These are phyloP conservation scores for Solanum commersonii DNA, from an alignment of 257 asterid genomes.

Conservation along the genomic window DNA sequence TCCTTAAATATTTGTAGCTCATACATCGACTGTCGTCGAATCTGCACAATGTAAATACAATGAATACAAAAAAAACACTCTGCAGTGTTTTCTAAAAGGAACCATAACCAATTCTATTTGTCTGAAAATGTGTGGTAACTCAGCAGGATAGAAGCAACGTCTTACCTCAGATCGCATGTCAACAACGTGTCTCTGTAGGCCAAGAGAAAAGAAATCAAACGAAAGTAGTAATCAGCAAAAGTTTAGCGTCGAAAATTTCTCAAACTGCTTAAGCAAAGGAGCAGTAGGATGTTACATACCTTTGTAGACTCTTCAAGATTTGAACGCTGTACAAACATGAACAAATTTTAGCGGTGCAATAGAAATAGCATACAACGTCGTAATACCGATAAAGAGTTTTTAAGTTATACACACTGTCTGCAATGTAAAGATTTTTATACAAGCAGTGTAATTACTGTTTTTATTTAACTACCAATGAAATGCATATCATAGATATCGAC, in stretches of 20 bases:
- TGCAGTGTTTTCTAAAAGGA: not conserved
- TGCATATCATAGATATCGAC: not conserved
- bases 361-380: not conserved
- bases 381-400: not conserved
- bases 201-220: not conserved
- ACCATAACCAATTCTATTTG: not conserved
- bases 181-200: conserved; percentile 39
- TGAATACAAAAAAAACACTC: not conserved
- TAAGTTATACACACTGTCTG: not conserved
- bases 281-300: not conserved
- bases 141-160: not conserved
- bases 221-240: not conserved
- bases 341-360: not conserved
- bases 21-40: conserved; percentile 22
- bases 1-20: conserved; percentile 63
- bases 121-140: not conserved
- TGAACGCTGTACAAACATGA: conserved; percentile 24
- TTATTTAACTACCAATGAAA: not conserved
- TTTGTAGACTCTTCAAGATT: conserved; percentile 31
- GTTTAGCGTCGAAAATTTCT: not conserved
- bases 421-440: not conserved
- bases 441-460: not conserved
- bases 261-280: not conserved
- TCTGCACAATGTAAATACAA: not conserved
- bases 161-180: conserved; percentile 83